Base-by-base conservation (phyloP, 208 protist genomes). In the Herpetomonas samuelpessoai region DNA sequence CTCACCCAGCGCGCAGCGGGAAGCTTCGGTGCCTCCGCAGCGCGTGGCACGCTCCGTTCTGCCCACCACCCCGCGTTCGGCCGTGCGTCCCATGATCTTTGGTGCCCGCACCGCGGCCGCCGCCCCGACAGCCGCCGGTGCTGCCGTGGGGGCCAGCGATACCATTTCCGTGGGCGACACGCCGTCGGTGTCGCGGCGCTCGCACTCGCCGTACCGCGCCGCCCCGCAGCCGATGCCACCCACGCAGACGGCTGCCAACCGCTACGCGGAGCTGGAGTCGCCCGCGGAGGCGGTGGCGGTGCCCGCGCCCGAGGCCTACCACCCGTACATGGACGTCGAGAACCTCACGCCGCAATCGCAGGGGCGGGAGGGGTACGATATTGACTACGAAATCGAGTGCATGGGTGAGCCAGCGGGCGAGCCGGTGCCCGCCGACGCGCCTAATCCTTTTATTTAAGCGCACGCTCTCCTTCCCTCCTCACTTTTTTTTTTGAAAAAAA, bases 151-250 rank as follows among this genome's bases (percentile, higher is more conserved):
- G 18, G 16, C 12, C 48, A 68, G 69, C 39, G 51, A 31, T 1
- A 53, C 68, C 29, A 57, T 57, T 26, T 57, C 55, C 27, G 50
- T 31, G 14, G 62, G 57, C 2, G 65, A 72, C 2, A 81, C 78
- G 49, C 78, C 46, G 29, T 60, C 65, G 3, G 78, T 76, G 22
- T 81, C 78, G 12, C 71, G 48, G 59, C 71, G 74, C 52, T 79
- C 74, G 16, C 73, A 61, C 69, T 85, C 78, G 6, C 74, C 71
- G 39, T 39, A 53, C 26, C 69, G 62, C 31, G 44, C 47, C 9
- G 21, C 30, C 6, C 44, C 47, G 19, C 10, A 25, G 47, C 55
- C n/a, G n/a, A n/a, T n/a, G n/a, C 35, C 35, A 14, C 35, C 35
- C 14, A 41, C 35, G 35, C 35, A 41, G 35, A 41, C 6, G 9